Conservation (phyloP, 495 filamentous ascomycete species). For the Penicillium antarcticum region DNA sequence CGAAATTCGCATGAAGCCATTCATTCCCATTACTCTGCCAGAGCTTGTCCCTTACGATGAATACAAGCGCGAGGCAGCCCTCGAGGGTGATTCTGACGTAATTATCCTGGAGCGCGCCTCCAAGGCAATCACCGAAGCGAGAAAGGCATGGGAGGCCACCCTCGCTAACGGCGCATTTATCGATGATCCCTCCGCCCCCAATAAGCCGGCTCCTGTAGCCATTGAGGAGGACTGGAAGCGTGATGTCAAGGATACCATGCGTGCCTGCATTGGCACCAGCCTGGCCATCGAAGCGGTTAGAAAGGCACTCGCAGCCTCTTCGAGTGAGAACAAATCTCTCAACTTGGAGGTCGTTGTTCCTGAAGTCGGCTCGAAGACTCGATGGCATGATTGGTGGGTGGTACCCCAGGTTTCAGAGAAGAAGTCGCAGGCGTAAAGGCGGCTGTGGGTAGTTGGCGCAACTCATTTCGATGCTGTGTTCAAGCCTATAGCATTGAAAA, state of each 20-base stretch:
- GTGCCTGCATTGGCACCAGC: constrained; percentile 63
- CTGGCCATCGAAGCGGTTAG: constrained; percentile 59
- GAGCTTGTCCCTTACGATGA: constrained; percentile 65
- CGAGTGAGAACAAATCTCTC: constrained; percentile 9
- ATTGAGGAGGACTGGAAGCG: constrained; percentile 58
- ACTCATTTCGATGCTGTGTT: too few species aligned
- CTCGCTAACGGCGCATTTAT: constrained; percentile 40
- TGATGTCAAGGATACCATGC: constrained; percentile 56
- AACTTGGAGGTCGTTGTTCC: constrained; percentile 52
- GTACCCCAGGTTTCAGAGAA: constrained; percentile 58
- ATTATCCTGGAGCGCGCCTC: constrained; percentile 59
- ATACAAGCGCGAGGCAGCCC: constrained; percentile 44
- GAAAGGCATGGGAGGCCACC: constrained; percentile 63
- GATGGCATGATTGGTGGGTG: constrained; percentile 75
- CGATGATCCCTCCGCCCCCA: constrained; percentile 18
- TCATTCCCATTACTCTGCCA: constrained; percentile 64
- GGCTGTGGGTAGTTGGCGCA: too few species aligned
- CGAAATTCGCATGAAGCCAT: constrained; percentile 88
- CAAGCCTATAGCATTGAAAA: too few species aligned
- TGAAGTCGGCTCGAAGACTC: constrained; percentile 44
- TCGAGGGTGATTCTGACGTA: constrained; percentile 38
- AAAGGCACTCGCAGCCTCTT: constrained; percentile 32
- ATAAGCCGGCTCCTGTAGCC: constrained; percentile 40
- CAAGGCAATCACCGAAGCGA: constrained; percentile 55
- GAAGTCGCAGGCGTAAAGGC: constrained; percentile 4